Base-by-base conservation (phyloP, 2,329 filamentous ascomycete species). In the Hypoxylon sp. region DNA sequence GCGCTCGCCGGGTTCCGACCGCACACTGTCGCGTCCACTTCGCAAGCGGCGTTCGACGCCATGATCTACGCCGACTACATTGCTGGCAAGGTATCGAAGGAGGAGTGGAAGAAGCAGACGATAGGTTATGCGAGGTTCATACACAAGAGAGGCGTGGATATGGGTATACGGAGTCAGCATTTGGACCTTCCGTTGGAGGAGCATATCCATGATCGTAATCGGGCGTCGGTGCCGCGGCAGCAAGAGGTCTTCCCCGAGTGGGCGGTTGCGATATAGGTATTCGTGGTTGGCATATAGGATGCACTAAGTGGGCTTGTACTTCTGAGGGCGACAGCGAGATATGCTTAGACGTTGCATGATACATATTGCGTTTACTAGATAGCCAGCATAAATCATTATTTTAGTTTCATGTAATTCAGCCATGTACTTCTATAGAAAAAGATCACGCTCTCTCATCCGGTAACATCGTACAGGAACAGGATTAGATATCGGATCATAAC, bases 1-100 rank as follows among this genome's bases (percentile, higher is more conserved):
- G 72, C 75, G 1, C 53, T 77, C 1, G 73, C 74, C 0, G 70
- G 71, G 0, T 76, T 78, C 41, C 57, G 75, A 3, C 74, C 75
- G 3, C 75, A 78, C 55, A 73, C 73, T 2, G 75, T 73, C 4
- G 69, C 70, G 3, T 74, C 73, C 16, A 76, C 74, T 1, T 71
- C 67, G 7, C 75, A 78, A 53, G 67, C 67, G 3, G 64, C 70
- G 5, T 68, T 69, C 41, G 67, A 71, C 36, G 69, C 69, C 2
- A 69, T 71, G 69, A 41, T 69, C 0, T 67, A 67, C 13, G 69
- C 67, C 1, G 69, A 71, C 17, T 70, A 69, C 31, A 27, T 72
- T 5, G 61, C 56, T 7, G 69, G 69, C 0, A 65, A 62, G 38
- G 44, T 72, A 3, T 55, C 55, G 2, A 57, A 61, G 15, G 66